Base-by-base conservation (phyloP, 2,329 filamentous ascomycete species). In the Colletotrichum graminicola region DNA sequence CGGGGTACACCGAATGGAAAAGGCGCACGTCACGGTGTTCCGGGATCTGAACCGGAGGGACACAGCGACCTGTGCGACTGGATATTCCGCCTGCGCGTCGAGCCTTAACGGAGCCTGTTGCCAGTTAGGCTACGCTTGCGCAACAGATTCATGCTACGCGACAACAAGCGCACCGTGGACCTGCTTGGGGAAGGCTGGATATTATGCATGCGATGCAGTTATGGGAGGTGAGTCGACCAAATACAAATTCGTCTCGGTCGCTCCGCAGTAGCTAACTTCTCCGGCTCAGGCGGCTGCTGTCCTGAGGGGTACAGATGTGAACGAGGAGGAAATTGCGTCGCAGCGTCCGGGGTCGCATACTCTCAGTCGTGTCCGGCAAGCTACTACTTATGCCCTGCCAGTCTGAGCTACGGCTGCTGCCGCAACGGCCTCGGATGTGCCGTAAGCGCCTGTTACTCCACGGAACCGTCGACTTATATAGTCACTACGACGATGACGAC, bases 361-460 rank as follows among this genome's bases (percentile, higher is more conserved):
- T 81, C 80, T 10, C 77, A 79, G 66, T 79, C 77, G 21, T 90
- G 88, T 63, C 82, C 82, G 7, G 73, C 79, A 2, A 82, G 78
- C 70, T 86, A 83, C 57, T 85, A 82, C 66, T 79, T 84, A 4
- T 90, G 88, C 68, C 84, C 88, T 1, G 75, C 84, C 6, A 86
- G 85, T 1, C 74, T 86, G 5, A 84, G 84, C 62, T 86, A 83
- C 68, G 88, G 88, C 0, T 90, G 88, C 73, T 90, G 88, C 75
- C 78, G 78, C 2, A 82, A 78, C 57, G 84, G 84, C 5, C 83
- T 86, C 81, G 84, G 78, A 34, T 90, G 88, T 74, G 87, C 82
- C 2, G 64, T 77, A 2, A 78, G 76, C 23, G 77, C 76, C 18
- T 90, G 88, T 75, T 89, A 87, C 70, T 80, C 83, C 1, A 87